These are phyloP conservation scores for Eutrema japonicum DNA, from an alignment of 345 rosid genomes.

Conservation along the genomic window DNA sequence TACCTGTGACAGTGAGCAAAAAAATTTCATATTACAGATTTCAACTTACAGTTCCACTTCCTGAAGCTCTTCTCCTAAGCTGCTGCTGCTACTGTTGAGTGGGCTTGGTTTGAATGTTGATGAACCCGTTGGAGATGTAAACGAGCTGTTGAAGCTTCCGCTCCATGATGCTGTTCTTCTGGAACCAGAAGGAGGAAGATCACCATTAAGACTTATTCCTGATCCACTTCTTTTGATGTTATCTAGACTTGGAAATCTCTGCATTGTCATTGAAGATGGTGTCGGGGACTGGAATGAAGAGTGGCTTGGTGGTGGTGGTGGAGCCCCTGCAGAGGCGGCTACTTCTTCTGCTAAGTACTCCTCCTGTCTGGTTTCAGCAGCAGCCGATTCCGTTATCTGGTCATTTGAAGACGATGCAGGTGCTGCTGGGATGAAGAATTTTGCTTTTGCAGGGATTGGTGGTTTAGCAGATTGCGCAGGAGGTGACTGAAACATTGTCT, in stretches of 20 bases:
- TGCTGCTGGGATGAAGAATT: constrained; percentile 76
- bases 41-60: constrained; percentile 83
- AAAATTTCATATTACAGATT: constrained; percentile 35
- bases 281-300: constrained; percentile 48
- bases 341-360: constrained; percentile 41
- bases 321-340: constrained; percentile 23
- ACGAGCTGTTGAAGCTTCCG: constrained; percentile 60
- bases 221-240: constrained; percentile 52
- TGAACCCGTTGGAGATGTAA: constrained; percentile 41
- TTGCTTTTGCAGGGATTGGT: constrained; percentile 65
- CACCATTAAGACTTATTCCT: constrained; percentile 39
- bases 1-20: constrained; percentile 34
- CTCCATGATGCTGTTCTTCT: constrained; percentile 93
- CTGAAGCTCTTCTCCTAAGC: constrained; percentile 80
- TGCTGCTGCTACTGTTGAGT: constrained; percentile 54
- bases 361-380: constrained; percentile 55
- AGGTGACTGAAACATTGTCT: constrained; percentile 68
- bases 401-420: constrained; percentile 53
- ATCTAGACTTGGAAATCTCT: constrained; percentile 71
- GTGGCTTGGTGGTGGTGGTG: constrained; percentile 45
- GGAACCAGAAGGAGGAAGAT: constrained; percentile 45
- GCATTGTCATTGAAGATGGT: constrained; percentile 52
- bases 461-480: constrained; percentile 70
- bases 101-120: constrained; percentile 42
- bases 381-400: constrained; percentile 51